Percentiles rank a stretch among this genome's conserved stretches.
phyloP scores from a whole-genome alignment of 2,329 filamentous ascomycete genomes.

The Alternaria postmessia region DNA sequence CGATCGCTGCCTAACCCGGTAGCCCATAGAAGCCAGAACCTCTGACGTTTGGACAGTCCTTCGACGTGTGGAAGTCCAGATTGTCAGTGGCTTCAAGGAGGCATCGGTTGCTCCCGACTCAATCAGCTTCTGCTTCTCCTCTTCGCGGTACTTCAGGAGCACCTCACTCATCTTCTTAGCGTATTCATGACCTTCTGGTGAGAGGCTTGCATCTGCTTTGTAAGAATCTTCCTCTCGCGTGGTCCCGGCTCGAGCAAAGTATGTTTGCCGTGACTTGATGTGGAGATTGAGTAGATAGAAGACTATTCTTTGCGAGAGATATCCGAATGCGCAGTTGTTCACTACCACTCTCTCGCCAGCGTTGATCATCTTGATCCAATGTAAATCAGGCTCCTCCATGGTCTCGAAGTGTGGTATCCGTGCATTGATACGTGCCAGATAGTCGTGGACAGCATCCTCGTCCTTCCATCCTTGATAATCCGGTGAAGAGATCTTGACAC shows the following conservation, averaged over 20 bases:
- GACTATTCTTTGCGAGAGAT: slow-evolving; percentile 94
- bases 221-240: slow-evolving; percentile 90
- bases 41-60: slow-evolving; percentile 91
- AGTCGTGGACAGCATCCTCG: slow-evolving; percentile 90
- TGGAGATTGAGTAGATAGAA: slow-evolving; percentile 98
- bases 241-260: slow-evolving; percentile 87
- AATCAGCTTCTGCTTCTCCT: slow-evolving; percentile 75
- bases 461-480: slow-evolving; percentile 95
- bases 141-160: slow-evolving; percentile 81
- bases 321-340: slow-evolving; percentile 97
- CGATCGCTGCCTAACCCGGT: slow-evolving; percentile 86
- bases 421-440: slow-evolving; percentile 86
- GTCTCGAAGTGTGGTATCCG: slow-evolving; percentile 97
- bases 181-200: slow-evolving; percentile 80
- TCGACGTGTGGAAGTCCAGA: slow-evolving; percentile 94
- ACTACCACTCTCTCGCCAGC: slow-evolving; percentile 91
- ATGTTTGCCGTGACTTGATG: slow-evolving; percentile 93
- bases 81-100: slow-evolving; percentile 79
- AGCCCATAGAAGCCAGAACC: slow-evolving; percentile 79
- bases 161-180: slow-evolving; percentile 74
- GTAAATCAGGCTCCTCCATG: slow-evolving; percentile 92
- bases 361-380: slow-evolving; percentile 99
- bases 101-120: slow-evolving; percentile 72
- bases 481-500: slow-evolving; percentile 96
- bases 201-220: slow-evolving; percentile 87